phyloP scores from a whole-genome alignment of 345 rosid species.

The Cardamine occulta region DNA sequence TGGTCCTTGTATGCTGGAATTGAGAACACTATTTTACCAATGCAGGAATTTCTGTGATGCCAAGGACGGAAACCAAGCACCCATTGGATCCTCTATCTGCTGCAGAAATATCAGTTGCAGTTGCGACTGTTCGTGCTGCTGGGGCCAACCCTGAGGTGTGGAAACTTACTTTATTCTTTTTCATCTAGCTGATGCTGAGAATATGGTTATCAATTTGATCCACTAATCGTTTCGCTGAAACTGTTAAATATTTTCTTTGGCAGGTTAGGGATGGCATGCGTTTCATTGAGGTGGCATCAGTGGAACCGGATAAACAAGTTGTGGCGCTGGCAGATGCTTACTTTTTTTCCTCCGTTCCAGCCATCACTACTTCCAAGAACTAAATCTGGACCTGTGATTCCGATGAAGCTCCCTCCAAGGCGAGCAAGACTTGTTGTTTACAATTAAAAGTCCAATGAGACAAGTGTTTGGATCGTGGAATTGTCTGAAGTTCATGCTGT shows the following conservation, averaged over 20 bases:
- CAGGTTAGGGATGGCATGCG: constrained; percentile 96
- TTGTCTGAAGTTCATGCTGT: constrained; percentile 91
- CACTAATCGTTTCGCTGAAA: constrained; percentile 11
- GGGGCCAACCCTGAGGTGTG: constrained; percentile 92
- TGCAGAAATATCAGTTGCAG: constrained; percentile 88
- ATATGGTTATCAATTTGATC: not conserved
- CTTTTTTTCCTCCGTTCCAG: constrained; percentile 92
- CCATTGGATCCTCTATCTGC: constrained; percentile 90
- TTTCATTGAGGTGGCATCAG: constrained; percentile 80
- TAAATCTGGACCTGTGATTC: constrained; percentile 83
- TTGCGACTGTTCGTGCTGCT: constrained; percentile 90
- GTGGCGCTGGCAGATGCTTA: constrained; percentile 93
- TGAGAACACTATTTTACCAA: constrained; percentile 17
- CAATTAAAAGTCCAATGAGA: constrained; percentile 81
- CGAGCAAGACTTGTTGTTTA: constrained; percentile 82
- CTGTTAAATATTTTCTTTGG: constrained; percentile 29
- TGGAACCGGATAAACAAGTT: constrained; percentile 80
- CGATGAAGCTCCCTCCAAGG: constrained; percentile 87
- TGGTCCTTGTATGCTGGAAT: not conserved
- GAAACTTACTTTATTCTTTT: constrained; percentile 4
- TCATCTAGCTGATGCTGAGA: not conserved
- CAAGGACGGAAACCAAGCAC: constrained; percentile 81
- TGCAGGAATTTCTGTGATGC: constrained; percentile 64
- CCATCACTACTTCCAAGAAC: constrained; percentile 84
- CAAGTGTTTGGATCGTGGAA: constrained; percentile 83